Base-by-base conservation (phyloP, 192 early-diverging fungal species). In the Coemansia sp. region DNA sequence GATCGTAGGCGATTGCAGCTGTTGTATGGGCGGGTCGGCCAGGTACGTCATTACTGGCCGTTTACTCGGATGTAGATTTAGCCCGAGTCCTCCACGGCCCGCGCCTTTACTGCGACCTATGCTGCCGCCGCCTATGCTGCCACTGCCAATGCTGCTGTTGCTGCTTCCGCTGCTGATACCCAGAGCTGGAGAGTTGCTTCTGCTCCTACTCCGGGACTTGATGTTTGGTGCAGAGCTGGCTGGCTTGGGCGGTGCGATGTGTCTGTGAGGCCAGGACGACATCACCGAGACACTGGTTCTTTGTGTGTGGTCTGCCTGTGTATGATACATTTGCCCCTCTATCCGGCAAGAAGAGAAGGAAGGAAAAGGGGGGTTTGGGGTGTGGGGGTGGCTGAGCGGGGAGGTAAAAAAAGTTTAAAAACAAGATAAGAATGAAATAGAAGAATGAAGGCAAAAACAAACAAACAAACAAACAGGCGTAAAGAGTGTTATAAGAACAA, bases 1-100 rank as follows among this genome's bases (percentile, higher is more conserved):
- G n/a, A 72, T 58, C 5, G 76, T 79, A n/a, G 76, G 76, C 60
- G 76, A 79, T 47, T 69, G 76, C 64, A 73, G 45, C 64, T 67
- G 69, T 4, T 58, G 60, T 37, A 52, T 3, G 9, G 67, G 32
- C 43, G 56, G 61, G 39, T 70, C 71, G 37, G 59, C 40, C n/a
- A 56, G 64, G 13, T 52, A 18, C 23, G 42, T 12, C 10, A 49
- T 52, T 48, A 53, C 64, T n/a, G 42, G 53, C 32, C 56, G 63
- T 54, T 52, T 69, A 48, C 19, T 59, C n/a, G 39, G 67, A 12
- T 56, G 21, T 13, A 67, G 12, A 26, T 41, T 63, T 56, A 70
- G 64, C 8, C 76, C 76, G 5, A 74, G 53, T 4, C 50, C n/a
- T 5, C 63, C 63, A 50, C 61, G 64, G 56, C 56, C 56, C 13